Conservation (phyloP, 805 yeast species). For the Kodamaea kakaduensis region DNA sequence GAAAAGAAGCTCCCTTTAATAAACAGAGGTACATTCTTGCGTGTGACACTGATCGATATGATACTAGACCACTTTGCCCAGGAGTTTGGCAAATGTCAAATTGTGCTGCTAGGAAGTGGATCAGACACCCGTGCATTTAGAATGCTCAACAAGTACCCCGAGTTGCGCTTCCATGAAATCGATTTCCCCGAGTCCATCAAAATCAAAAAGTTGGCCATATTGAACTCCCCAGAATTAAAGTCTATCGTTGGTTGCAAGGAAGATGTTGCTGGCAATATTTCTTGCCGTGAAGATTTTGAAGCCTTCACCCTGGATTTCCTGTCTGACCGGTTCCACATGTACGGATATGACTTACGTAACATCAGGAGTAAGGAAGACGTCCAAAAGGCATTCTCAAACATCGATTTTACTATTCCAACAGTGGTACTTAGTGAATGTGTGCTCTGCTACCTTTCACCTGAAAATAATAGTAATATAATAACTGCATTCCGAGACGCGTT, state of each 20-base stretch:
- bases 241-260: conserved; percentile 18
- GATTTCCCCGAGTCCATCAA: conserved; percentile 57
- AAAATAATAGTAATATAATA: conserved; percentile 44
- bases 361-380: conserved; percentile 13
- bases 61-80: conserved; percentile 41
- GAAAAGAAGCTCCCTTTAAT: conserved; percentile 58
- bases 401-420: conserved; percentile 47
- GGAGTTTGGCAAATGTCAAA: conserved; percentile 37
- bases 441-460: conserved; percentile 60
- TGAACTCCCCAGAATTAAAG: conserved; percentile 24
- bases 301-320: conserved; percentile 26
- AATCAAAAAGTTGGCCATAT: conserved; percentile 49
- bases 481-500: conserved; percentile 36
- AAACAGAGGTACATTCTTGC: conserved; percentile 64
- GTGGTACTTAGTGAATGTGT: conserved; percentile 72
- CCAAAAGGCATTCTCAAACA: conserved; percentile 12
- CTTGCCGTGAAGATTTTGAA: conserved; percentile 22
- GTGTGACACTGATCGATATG: conserved; percentile 51
- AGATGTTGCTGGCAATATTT: conserved; percentile 11
- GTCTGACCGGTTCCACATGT: conserved; percentile 45
- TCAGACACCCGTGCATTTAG: conserved; percentile 68
- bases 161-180: conserved; percentile 51
- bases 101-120: conserved; percentile 76
- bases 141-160: conserved; percentile 29
- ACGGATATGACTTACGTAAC: conserved; percentile 52